Evolutionary conservation across 1,139 yeast species (phyloP), one percentile per base, ranked within the genome.

Genomic region (Scheffersomyces insectosa): DNA sequence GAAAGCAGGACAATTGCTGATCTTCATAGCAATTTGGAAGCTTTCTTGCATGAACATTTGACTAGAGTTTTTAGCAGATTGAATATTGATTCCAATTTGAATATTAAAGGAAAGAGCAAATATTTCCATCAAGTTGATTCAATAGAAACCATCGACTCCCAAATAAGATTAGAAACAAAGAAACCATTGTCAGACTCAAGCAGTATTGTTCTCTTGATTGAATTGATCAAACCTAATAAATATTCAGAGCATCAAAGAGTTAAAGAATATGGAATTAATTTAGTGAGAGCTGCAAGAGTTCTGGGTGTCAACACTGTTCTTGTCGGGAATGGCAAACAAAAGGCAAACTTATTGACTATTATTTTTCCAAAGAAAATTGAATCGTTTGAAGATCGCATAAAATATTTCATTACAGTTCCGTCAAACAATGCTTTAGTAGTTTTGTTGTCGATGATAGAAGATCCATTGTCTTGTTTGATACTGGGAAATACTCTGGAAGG

Each of bases 161-260:
- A 34, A 9, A 5, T 20, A 20, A 20, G 25, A 20, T 20, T 20
- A 6, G 25, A 20, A 20, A 20, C 25, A 20, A 20, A 20, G 25
- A 20, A 20, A 5, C 25, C 25, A 20, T 20, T 20, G 8, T 6
- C 25, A 5, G 37, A 33, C 12, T 12, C 33, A 5, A 25, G 25
- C 14, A 14, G 33, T 5, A 9, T 41, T 39, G 37, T 63, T 4
- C 42, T 55, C 10, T 43, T 65, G 27, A 29, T 67, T 5, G 62
- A 62, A 28, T 43, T 72, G 7, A 53, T 58, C 13, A 65, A 64
- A 41, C 75, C 75, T 0, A 68, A 64, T 39, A 62, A 60, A 37
- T 62, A 52, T 40, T 59, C 69, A 0, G 55, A 52, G 8, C 44
- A 46, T 5, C 35, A 33, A 4, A 50, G 72, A 9, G 45, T 64